Base-by-base conservation (phyloP, 495 filamentous ascomycete genomes). In the Paragyromitra xinjiangensis region DNA sequence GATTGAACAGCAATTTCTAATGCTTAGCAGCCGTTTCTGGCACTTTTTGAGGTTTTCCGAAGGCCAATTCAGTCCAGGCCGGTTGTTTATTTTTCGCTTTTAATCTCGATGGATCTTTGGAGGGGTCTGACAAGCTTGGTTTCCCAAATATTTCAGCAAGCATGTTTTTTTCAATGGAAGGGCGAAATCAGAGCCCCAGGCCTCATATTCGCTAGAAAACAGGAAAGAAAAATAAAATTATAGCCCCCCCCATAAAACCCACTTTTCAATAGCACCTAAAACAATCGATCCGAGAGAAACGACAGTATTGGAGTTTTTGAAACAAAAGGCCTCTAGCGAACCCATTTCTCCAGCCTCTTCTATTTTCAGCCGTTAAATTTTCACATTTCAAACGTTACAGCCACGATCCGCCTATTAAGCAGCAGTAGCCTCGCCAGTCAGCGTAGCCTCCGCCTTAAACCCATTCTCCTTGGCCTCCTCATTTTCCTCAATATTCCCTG, bases 401-500 rank as follows among this genome's bases (percentile, higher is more conserved):
- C 59, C 34, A 63, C 29, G 59, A 24, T 63, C 34, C 37, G 59
- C 39, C 26, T 64, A 69, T 69, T 56, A 74, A 61, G 44, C 76
- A 64, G 59, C 53, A 51, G 58, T 75, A 58, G 83, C 82, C 53
- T 78, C 79, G 65, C 80, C 73, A 66, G 79, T 70, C 3, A 69
- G 59, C 40, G 56, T 24, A 66, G 76, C 77, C 44, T 76, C 83
- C 9, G 67, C 69, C 34, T 66, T 70, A 14, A 80, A 72, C 11
- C 79, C 83, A 71, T 82, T 83, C 72, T 79, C 80, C 64, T 78
- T 73, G 14, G 39, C 29, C 19, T 80, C 64, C 42, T 78, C 64
- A 5, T 51, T 51, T 6, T 51, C 48, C 14, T 16, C 26, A 29
- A 29, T 71, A 12, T 61, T 61, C 50, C 66, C 45, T 40, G 6